phyloP scores from a whole-genome alignment of 139 green algal species.

The Chlorella sp. region DNA sequence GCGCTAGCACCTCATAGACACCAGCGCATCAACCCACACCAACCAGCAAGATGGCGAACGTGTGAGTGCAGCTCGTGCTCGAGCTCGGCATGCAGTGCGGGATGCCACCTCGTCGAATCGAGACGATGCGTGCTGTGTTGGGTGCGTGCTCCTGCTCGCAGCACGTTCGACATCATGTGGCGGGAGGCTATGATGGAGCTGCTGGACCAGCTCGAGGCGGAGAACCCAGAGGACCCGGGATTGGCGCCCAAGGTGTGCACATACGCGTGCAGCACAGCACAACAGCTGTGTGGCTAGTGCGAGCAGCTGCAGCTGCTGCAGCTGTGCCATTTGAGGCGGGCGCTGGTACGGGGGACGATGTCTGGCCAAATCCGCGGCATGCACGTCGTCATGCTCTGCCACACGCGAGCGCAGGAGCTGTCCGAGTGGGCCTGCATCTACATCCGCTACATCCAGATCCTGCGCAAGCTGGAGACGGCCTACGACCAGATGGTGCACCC shows the following conservation, averaged over 20 bases:
- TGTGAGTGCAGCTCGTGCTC: constrained; percentile 8
- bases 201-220: constrained; percentile 76
- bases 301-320: too few relatives aligned
- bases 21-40: neutral
- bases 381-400: too few relatives aligned
- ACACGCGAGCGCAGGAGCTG: constrained; percentile 44
- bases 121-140: neutral
- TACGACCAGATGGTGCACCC: constrained; percentile 87
- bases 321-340: too few relatives aligned
- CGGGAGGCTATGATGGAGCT: constrained; percentile 84
- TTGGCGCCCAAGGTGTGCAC: constrained; percentile 56
- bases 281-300: too few relatives aligned
- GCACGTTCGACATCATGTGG: constrained; percentile 81
- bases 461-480: constrained; percentile 70
- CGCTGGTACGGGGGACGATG: too few relatives aligned
- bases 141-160: constrained; percentile 25
- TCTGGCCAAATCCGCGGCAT: too few relatives aligned
- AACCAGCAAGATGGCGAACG: constrained; percentile 31
- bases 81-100: neutral
- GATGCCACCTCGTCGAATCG: neutral
- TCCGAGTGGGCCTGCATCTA: constrained; percentile 81
- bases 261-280: neutral
- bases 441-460: constrained; percentile 81
- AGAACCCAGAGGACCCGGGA: constrained; percentile 64
- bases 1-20: constrained; percentile 4